Base-by-base conservation (phyloP, 129 eudicot species). In the Heracleum sosnowskyi region DNA sequence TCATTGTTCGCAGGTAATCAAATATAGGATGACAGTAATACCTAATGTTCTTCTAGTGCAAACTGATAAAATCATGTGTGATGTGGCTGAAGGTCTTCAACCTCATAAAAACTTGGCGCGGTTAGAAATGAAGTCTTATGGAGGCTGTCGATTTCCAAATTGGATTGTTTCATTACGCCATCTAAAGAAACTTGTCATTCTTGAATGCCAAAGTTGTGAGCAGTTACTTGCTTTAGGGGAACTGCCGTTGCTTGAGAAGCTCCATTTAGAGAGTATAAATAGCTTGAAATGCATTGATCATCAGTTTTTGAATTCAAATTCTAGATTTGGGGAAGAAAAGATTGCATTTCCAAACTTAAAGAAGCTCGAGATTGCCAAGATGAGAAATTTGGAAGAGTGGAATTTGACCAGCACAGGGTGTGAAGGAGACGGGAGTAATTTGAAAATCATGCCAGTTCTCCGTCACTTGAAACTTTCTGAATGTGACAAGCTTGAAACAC, bases 381-480 rank as follows among this genome's bases (percentile, higher is more conserved):
- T 84, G 86, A 81, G 73, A 44, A 77, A 60, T 66, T 84, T 81
- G 90, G 86, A 84, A 79, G 86, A 84, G 22, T 84, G 87, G 87
- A 63, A 84, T 34, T 24, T 83, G 76, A 78, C 17, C 74, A 41
- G 69, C 29, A 20, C 81, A 36, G 47, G 68, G 63, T 13, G 20
- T 22, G 77, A 63, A 8, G 45, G 63, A 66, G 74, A 63, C 4
- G 24, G 4, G 15, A 44, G 17, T 10, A 64, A 41, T 35, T 40
- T 24, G 7, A 31, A 5, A 37, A 74, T 84, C 16, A 81, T 87
- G 90, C 90, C 88, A 37, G 44, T 80, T 20, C 79, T 87, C 37
- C 76, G 33, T 44, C 80, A 81, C 66, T 79, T 84, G 79, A 87
- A 82, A 34, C 68, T 87, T 42, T 77, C 83, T 17, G 68, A 68